A percentile compares a stretch with the other conserved stretches of the same genome.
Conservation (phyloP, 148 eudicot genomes). For the Fagopyrum tataricum region DNA sequence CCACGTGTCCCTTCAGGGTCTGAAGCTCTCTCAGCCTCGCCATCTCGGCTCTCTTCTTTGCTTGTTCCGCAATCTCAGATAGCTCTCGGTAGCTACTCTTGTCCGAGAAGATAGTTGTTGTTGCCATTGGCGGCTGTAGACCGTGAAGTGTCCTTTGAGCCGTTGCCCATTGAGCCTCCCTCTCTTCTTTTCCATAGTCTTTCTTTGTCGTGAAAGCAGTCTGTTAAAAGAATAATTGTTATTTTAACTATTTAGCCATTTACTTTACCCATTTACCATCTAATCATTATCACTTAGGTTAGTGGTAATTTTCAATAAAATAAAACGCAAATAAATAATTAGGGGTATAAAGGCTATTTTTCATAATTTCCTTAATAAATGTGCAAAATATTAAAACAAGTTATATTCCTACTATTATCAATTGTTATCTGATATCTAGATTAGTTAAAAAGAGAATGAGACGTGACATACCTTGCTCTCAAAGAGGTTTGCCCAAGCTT, state of each 20-base stretch:
- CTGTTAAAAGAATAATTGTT: too few relatives aligned
- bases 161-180: slow-evolving; percentile 92
- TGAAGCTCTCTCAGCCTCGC: slow-evolving; percentile 89
- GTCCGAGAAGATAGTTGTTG: slow-evolving; percentile 47
- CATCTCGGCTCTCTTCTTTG: slow-evolving; percentile 88
- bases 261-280: too few relatives aligned
- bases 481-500: slow-evolving; percentile 82
- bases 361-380: too few relatives aligned
- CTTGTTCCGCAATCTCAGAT: slow-evolving; percentile 90
- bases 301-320: too few relatives aligned
- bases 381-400: too few relatives aligned
- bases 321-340: too few relatives aligned
- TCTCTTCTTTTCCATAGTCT: slow-evolving; percentile 87
- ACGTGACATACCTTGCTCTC: slow-evolving; percentile 81
- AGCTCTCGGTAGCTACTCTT: slow-evolving; percentile 74
- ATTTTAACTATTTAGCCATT: too few relatives aligned
- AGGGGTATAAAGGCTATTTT: too few relatives aligned
- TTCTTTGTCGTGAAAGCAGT: slow-evolving; percentile 87
- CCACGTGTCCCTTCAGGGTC: slow-evolving; percentile 94
- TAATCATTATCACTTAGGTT: too few relatives aligned
- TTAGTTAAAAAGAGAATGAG: too few relatives aligned
- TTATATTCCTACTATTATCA: too few relatives aligned
- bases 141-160: slow-evolving; percentile 95
- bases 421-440: too few relatives aligned
- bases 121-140: slow-evolving; percentile 60